Evolutionary conservation across 345 rosid genomes (phyloP).

Genomic region (Eucalyptus viminalis): DNA sequence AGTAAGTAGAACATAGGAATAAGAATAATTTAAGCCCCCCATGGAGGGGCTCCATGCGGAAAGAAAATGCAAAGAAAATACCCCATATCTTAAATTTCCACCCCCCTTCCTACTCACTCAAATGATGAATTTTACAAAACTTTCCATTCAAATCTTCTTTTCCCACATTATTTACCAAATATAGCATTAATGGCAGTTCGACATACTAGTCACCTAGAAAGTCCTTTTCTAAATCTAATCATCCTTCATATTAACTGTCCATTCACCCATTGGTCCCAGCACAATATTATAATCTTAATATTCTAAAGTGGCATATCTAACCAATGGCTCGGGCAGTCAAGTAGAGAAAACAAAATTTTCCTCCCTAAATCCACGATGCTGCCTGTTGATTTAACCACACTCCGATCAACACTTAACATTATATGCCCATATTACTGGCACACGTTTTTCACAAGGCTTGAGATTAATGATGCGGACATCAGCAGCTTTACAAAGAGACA

Average conservation of each 20-base stretch:
- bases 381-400: neutral
- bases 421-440: neutral
- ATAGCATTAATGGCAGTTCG: neutral
- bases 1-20: neutral
- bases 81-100: neutral
- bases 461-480: neutral
- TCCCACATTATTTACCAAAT: neutral
- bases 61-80: neutral
- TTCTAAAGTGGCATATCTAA: neutral
- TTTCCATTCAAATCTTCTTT: neutral
- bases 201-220: neutral
- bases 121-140: neutral
- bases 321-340: neutral
- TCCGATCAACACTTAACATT: neutral
- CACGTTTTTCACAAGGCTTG: neutral
- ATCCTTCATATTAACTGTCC: neutral
- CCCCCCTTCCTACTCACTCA: neutral
- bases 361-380: neutral
- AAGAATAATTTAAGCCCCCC: neutral
- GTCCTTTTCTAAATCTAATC: neutral
- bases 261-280: neutral
- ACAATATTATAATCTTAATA: neutral
- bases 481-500: neutral
- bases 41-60: rapidly evolving
- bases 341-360: neutral